Evolutionary conservation across 495 filamentous ascomycete species (phyloP), one percentile per base, ranked within the genome.

Genomic region (Aspergillus heteromorphus): DNA sequence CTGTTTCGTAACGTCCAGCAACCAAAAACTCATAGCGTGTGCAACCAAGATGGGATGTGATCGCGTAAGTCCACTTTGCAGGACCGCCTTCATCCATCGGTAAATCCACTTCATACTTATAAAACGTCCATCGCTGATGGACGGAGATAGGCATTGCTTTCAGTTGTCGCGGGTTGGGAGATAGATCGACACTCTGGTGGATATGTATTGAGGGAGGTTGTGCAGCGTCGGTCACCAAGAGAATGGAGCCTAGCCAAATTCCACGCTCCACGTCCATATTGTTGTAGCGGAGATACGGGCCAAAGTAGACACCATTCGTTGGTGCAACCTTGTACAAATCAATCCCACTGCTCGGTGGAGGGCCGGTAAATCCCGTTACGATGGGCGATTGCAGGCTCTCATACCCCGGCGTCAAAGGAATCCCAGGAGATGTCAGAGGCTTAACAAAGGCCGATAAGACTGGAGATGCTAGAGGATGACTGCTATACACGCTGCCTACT

Each of bases 21-120:
- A 98, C 89, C n/a, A 97, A 80, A 66, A 98, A 98, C 70, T 98
- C 93, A 71, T 96, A 98, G 16, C 93, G 82, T 4, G 93, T 97
- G 73, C 93, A 97, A 13, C 93, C 93, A 0, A 97, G 79, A 64
- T 97, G 91, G 23, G 92, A 97, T 0, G 95, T 97, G 50, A 98
- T 93, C 6, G 93, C 93, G 65, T 98, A 98, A 0, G 93, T 98
- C 93, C 93, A 98, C 62, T 93, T 90, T 4, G 92, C 88, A 23
- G 87, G 83, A 3, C 79, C 72, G 42, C 78, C 69, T 9, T 97
- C 93, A 27, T 87, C 87, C 93, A 98, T 97, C 56, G 84, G 85
- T 21, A 97, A 72, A 58, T 96, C 89, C 53, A 98, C 68, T 55
- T 97, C 93, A 63, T 98, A 98, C 57, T 93, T 87, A 71, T 95